Evolutionary conservation across 2,329 filamentous ascomycete genomes (phyloP).

Genomic region (Dactylella cylindrospora): DNA sequence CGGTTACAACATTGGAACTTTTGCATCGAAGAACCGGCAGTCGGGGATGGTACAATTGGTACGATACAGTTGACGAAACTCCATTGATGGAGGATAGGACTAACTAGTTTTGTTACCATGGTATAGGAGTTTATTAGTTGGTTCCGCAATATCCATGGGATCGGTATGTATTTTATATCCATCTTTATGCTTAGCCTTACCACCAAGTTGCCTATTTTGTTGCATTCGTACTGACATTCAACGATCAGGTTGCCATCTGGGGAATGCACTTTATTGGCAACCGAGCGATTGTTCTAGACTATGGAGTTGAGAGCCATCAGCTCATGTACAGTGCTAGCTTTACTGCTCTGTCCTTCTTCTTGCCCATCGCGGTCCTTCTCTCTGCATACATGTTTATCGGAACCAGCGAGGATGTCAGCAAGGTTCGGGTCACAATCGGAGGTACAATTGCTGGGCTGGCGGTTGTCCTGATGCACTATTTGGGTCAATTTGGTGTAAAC

Average conservation of each 20-base stretch:
- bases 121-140: conserved; percentile 63
- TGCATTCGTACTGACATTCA: conserved; percentile 53
- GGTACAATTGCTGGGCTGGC: conserved; percentile 72
- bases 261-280: conserved; percentile 80
- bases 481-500: conserved; percentile 74
- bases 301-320: conserved; percentile 65
- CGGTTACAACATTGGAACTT: conserved; percentile 76
- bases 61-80: too few relatives aligned
- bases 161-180: conserved; percentile 72
- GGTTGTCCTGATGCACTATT: conserved; percentile 82
- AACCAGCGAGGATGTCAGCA: conserved; percentile 60
- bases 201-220: conserved; percentile 48
- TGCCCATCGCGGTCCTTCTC: conserved; percentile 74
- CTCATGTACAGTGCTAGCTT: conserved; percentile 72
- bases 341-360: conserved; percentile 75
- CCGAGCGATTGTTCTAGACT: conserved; percentile 69
- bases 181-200: conserved; percentile 44
- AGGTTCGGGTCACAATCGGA: conserved; percentile 63
- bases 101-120: conserved; percentile 8
- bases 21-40: conserved; percentile 73
- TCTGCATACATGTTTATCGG: conserved; percentile 71
- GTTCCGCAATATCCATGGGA: conserved; percentile 71
- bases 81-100: not conserved
- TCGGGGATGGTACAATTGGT: conserved; percentile 70
- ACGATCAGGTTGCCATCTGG: conserved; percentile 58